Percentiles rank a stretch among this genome's conserved stretches.
Evolutionary conservation across 2,329 filamentous ascomycete genomes (phyloP).

Genomic region (Clarireedia hainanense): DNA sequence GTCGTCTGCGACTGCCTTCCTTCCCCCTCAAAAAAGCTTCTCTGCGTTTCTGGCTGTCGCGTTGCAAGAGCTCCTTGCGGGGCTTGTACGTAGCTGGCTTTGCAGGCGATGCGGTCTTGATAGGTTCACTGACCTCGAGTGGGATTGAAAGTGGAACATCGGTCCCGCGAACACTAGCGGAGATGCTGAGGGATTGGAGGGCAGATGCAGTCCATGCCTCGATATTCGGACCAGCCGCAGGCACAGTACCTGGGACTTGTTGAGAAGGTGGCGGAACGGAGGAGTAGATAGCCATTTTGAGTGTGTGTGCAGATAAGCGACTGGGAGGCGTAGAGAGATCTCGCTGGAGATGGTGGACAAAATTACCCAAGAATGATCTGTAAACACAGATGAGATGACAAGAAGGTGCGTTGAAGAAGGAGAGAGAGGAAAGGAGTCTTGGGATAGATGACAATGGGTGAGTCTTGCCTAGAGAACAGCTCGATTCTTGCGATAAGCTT

Average conservation of each 20-base stretch:
- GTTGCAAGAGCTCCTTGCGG: conserved; percentile 34
- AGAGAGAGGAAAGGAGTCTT: neutral
- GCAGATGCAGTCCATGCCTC: conserved; percentile 59
- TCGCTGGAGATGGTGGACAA: neutral
- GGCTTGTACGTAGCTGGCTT: conserved; percentile 27
- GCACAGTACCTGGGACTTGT: conserved; percentile 19
- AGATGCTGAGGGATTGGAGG: conserved; percentile 47
- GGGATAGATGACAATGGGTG: neutral
- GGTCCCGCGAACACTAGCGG: conserved; percentile 49
- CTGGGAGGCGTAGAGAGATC: neutral
- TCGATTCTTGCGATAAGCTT: conserved; percentile 4
- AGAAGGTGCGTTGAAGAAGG: neutral
- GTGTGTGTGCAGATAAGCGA: neutral
- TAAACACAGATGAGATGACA: neutral
- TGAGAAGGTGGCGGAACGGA: conserved; percentile 43
- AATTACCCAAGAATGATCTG: neutral
- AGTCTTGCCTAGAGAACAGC: neutral
- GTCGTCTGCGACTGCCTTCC: conserved; percentile 76
- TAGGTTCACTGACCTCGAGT: conserved; percentile 49
- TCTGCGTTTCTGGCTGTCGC: conserved; percentile 49
- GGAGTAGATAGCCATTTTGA: conserved; percentile 44
- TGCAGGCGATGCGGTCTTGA: conserved; percentile 14
- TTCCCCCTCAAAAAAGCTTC: conserved; percentile 68
- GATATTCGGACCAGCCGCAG: conserved; percentile 43
- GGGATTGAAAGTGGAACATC: conserved; percentile 65